Evolutionary conservation across 75 land plant genomes (phyloP).

Genomic region (Azolla pinnata): DNA sequence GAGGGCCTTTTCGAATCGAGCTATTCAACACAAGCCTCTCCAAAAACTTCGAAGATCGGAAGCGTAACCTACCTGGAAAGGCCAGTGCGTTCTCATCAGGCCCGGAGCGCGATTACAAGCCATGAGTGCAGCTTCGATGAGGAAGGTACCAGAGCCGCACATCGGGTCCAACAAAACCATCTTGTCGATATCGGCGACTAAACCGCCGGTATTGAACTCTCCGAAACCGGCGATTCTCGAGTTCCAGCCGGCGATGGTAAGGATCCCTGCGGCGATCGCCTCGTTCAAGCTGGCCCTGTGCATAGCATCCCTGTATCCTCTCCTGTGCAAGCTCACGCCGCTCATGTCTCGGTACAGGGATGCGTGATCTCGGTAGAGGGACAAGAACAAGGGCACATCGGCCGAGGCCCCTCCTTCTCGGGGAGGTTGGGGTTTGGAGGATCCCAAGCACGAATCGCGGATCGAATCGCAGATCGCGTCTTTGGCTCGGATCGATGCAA

Average conservation of each 20-base stretch:
- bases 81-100: conserved; percentile 29
- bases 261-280: conserved; percentile 39
- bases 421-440: conserved; percentile 29
- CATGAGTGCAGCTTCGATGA: conserved; percentile 50
- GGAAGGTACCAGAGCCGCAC: conserved; percentile 45
- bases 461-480: conserved; percentile 42
- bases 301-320: conserved; percentile 38
- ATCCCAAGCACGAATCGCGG: conserved; percentile 29
- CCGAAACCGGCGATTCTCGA: conserved; percentile 24
- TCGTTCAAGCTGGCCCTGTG: conserved; percentile 39
- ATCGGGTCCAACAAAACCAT: conserved; percentile 37
- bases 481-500: conserved; percentile 34
- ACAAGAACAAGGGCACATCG: conserved; percentile 40
- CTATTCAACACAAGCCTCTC: too few species aligned
- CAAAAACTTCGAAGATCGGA: too few species aligned
- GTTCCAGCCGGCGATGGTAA: conserved; percentile 42
- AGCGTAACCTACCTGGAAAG: conserved; percentile 30
- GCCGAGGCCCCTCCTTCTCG: conserved; percentile 18
- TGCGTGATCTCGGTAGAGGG: conserved; percentile 29
- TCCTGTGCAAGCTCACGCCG: conserved; percentile 29
- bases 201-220: conserved; percentile 15
- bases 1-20: too few species aligned
- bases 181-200: neutral
- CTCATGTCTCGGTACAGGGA: conserved; percentile 36
- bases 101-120: conserved; percentile 37